A percentile compares a stretch with the other conserved stretches of the same genome.
phyloP scores from a whole-genome alignment of 306 rosid species.

The Luffa acutangula region DNA sequence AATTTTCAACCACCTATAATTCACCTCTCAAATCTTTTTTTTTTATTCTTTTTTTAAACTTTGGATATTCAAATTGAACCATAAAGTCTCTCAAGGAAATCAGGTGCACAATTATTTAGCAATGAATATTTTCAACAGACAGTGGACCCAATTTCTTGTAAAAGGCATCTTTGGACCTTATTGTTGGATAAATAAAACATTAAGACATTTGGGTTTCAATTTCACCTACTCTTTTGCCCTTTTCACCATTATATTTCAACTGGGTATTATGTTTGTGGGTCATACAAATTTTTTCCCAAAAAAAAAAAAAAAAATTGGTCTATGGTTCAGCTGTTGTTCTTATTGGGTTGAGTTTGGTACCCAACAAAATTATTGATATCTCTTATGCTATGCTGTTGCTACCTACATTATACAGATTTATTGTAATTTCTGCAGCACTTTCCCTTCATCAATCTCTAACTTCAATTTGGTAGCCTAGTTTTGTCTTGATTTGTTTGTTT shows the following conservation, averaged over 20 bases:
- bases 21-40: background rate
- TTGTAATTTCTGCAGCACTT: background rate
- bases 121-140: background rate
- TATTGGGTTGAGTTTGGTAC: background rate
- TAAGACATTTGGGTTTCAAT: background rate
- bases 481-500: too few species aligned
- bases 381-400: background rate
- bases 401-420: background rate
- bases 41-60: background rate
- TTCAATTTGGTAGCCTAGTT: background rate
- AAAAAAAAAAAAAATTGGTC: background rate
- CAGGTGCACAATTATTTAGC: slow-evolving; percentile 1
- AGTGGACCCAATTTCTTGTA: background rate
- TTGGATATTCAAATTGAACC: background rate
- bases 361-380: background rate
- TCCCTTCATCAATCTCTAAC: background rate
- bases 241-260: background rate
- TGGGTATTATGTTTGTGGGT: background rate
- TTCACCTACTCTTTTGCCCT: background rate
- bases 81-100: background rate
- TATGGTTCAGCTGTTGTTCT: background rate
- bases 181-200: background rate
- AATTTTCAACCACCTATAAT: slow-evolving; percentile 15
- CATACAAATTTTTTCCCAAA: background rate
- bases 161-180: background rate